Conservation (phyloP, 768 basidiomycete species). For the Amyloporia xantha region DNA sequence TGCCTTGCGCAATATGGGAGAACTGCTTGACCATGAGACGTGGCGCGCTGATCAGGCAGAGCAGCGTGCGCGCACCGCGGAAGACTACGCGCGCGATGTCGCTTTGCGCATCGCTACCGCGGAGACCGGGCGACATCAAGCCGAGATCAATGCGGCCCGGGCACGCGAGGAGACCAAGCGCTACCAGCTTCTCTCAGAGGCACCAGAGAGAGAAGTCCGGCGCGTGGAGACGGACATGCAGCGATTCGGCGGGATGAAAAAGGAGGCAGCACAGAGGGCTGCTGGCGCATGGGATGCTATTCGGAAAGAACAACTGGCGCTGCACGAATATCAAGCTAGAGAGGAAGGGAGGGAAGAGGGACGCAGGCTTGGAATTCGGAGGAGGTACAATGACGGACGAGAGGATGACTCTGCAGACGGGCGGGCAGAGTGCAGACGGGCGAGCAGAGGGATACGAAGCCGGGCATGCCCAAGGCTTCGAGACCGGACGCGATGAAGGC, state of each 20-base stretch:
- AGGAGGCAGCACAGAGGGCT: constrained; percentile 38
- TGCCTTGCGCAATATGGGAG: constrained; percentile 42
- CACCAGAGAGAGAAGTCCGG: constrained; percentile 33
- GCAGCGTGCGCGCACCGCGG: constrained; percentile 44
- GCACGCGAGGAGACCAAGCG: constrained; percentile 39
- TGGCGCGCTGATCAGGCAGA: constrained; percentile 47
- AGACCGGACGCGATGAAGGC: constrained; percentile 38
- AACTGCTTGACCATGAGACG: constrained; percentile 51
- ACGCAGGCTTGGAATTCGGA: constrained; percentile 32
- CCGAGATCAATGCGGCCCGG: constrained; percentile 34
- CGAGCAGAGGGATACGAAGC: constrained; percentile 39
- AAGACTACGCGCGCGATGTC: constrained; percentile 39
- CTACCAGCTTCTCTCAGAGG: constrained; percentile 41
- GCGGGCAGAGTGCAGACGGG: constrained; percentile 36
- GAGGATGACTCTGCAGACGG: constrained; percentile 31
- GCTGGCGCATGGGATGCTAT: constrained; percentile 37
- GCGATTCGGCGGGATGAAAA: constrained; percentile 32
- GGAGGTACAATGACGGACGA: constrained; percentile 35
- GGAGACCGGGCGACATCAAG: constrained; percentile 35
- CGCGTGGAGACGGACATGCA: constrained; percentile 32
- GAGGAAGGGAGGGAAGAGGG: constrained; percentile 39
- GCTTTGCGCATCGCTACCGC: constrained; percentile 30
- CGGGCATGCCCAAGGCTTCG: constrained; percentile 39
- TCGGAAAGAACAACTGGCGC: constrained; percentile 34
- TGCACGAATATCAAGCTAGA: constrained; percentile 39